Evolutionary conservation across 345 rosid species (phyloP), one percentile per base, ranked within the genome.

Genomic region (Pistacia vera): DNA sequence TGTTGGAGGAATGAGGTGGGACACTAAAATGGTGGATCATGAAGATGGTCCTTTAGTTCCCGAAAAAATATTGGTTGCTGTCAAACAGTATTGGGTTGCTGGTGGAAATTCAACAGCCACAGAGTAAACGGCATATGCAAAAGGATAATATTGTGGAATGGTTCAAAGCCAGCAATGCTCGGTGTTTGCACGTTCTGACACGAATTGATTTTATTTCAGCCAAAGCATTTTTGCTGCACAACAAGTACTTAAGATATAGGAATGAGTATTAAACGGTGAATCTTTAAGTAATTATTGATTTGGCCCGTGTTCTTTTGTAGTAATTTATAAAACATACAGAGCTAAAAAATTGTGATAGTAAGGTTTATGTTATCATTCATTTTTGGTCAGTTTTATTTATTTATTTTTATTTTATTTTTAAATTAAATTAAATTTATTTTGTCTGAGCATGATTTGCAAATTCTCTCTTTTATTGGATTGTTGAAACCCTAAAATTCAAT

Each of bases 21-120:
- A 92, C 38, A 71, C 96, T 7, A 97, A 97, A 83, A 86, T 97
- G 93, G 90, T 94, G 71, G 98, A 97, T 87, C 99, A 97, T 22
- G 99, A 97, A 82, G 99, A 94, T 72, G 99, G 99, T 46, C 99
- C 99, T 59, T 85, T 97, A 33, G 94, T 97, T 74, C 90, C 94
- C 0, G 98, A 91, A 86, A 97, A 97, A 85, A 85, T 92, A 76
- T 77, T 97, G 78, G 84, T 97, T 22, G 97, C 98, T 0, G 99
- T 94, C 75, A 97, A 97, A 89, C 97, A 91, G 80, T 97, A 94
- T 44, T 97, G 99, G 99, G 98, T 92, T 30, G 85, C 84, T 0
- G 87, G 79, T 30, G 89, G 84, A 55, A 97, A 92, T 90, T 85
- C 94, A 49, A 91, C 99, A 61, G 83, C 94, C 0, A 0, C 86